Evolutionary conservation across 805 yeast species (phyloP).

Genomic region (Candida ulmi): DNA sequence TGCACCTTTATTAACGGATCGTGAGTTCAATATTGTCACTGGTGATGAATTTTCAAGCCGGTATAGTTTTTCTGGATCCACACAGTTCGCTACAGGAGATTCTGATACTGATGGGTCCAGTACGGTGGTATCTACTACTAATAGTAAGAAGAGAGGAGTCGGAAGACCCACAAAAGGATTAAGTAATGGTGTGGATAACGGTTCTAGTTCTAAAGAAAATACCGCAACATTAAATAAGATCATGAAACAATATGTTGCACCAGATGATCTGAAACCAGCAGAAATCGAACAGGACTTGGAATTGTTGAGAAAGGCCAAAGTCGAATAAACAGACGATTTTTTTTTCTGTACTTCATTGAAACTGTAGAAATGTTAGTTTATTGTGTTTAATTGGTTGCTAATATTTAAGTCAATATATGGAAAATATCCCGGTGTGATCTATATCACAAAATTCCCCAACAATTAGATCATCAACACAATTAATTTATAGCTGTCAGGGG

Average conservation of each 20-base stretch:
- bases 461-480: no score
- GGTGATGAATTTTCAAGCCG: constrained; percentile 14
- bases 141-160: constrained; percentile 1
- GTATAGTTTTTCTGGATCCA: constrained; percentile 1
- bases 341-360: background rate
- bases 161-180: constrained; percentile 2
- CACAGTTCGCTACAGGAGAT: no score
- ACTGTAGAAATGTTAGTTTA: no score
- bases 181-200: constrained; percentile 4
- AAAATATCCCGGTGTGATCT: no score
- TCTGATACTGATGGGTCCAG: constrained; percentile 1
- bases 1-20: constrained; percentile 25
- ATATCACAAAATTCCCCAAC: no score
- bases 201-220: constrained; percentile 1
- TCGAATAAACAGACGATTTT: background rate
- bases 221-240: constrained; percentile 18
- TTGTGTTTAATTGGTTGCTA: no score
- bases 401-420: no score
- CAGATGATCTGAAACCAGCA: constrained; percentile 20
- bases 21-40: constrained; percentile 28
- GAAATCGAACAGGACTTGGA: constrained; percentile 26
- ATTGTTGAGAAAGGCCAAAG: constrained; percentile 2
- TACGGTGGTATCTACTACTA: background rate
- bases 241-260: constrained; percentile 24
- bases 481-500: no score